Conservation (phyloP, 495 filamentous ascomycete species). For the Tuber indicum region DNA sequence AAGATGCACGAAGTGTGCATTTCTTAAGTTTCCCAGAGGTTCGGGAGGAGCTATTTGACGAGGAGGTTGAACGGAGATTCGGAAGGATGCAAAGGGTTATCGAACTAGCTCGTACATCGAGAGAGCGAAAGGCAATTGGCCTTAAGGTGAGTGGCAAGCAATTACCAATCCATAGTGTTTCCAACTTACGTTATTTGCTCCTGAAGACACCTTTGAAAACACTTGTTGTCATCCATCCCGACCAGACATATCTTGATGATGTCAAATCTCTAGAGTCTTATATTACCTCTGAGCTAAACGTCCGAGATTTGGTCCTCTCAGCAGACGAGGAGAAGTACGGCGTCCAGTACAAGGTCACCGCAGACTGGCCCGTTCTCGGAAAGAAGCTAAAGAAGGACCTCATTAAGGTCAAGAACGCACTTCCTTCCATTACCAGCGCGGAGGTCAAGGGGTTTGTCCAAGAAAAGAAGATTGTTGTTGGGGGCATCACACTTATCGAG, state of each 20-base stretch:
- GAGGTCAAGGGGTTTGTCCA: slow-evolving; percentile 68
- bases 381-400: slow-evolving; percentile 96
- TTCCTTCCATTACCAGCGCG: slow-evolving; percentile 70
- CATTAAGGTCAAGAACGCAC: slow-evolving; percentile 79
- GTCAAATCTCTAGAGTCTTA: slow-evolving; percentile 75
- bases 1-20: slow-evolving; percentile 79
- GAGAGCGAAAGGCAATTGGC: slow-evolving; percentile 76
- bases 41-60: slow-evolving; percentile 78
- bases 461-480: slow-evolving; percentile 65
- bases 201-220: slow-evolving; percentile 80
- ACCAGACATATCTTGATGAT: slow-evolving; percentile 76
- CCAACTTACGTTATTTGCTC: slow-evolving; percentile 10
- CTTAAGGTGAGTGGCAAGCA: slow-evolving; percentile 45
- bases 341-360: slow-evolving; percentile 78
- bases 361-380: slow-evolving; percentile 88
- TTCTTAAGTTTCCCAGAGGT: slow-evolving; percentile 88
- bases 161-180: not conserved
- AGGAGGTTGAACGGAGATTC: slow-evolving; percentile 76
- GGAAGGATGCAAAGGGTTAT: slow-evolving; percentile 92
- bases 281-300: slow-evolving; percentile 84
- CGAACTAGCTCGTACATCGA: slow-evolving; percentile 74
- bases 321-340: slow-evolving; percentile 84
- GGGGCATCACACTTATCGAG: slow-evolving; percentile 70
- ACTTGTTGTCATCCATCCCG: slow-evolving; percentile 80
- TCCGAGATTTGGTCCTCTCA: slow-evolving; percentile 75